Evolutionary conservation across 2,329 filamentous ascomycete genomes (phyloP).

Genomic region (Aspergillus persii): DNA sequence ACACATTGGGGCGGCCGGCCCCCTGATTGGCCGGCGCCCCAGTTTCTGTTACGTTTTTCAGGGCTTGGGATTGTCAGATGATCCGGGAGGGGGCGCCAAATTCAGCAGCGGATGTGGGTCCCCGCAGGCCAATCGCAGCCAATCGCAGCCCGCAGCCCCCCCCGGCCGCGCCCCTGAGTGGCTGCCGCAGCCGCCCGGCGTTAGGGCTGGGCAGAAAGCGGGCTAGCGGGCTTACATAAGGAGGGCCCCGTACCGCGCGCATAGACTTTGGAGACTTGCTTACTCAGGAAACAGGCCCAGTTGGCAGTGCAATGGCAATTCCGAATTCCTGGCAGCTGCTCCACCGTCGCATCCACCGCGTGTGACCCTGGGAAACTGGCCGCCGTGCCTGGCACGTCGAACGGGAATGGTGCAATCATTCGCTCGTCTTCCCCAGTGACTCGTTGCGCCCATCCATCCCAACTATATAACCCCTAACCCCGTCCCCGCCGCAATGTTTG

Average conservation of each 20-base stretch:
- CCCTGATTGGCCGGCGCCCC: conserved; percentile 27
- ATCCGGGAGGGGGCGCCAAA: conserved; percentile 12
- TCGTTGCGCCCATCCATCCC: background rate
- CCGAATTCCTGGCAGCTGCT: background rate
- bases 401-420: background rate
- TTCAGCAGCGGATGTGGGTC: background rate
- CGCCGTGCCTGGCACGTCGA: background rate
- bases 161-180: background rate
- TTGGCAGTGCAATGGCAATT: background rate
- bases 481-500: conserved; percentile 1
- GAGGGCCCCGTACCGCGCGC: background rate
- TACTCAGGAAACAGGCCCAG: background rate
- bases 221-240: background rate
- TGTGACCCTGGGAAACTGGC: background rate
- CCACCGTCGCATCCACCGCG: background rate
- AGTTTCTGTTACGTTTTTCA: conserved; percentile 41
- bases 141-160: background rate
- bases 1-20: conserved; percentile 2
- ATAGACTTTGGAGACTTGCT: background rate
- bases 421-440: background rate
- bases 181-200: background rate
- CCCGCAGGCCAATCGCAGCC: background rate
- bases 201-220: background rate
- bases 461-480: background rate
- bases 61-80: conserved; percentile 31